Evolutionary conservation across 768 basidiomycete genomes (phyloP), one percentile per base, ranked within the genome.

Genomic region (Termitomyces sp.): DNA sequence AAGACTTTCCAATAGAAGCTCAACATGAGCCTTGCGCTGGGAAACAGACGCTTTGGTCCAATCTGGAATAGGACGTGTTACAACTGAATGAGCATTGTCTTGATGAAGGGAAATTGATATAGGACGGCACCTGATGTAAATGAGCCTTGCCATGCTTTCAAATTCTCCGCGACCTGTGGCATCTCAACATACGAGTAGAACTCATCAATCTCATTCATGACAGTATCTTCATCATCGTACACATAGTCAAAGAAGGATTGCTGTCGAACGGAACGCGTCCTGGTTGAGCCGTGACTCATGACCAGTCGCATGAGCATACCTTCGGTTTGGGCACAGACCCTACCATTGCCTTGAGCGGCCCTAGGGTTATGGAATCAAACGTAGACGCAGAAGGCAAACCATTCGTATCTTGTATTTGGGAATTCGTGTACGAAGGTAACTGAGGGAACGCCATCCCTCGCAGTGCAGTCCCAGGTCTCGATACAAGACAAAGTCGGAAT

Each of bases 111-210:
- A 33, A 24, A 24, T 8, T 8, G 36, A 55, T 53, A 26, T 56
- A 35, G 48, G 48, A 36, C 71, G 83, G 65, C 66, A 90, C 93
- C 90, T 72, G 84, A 84, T 32, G 79, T 73, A 68, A 90, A 95
- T 44, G 88, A 92, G 40, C 87, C 87, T 66, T 89, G 83, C 90
- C 93, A 97, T 46, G 91, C 88, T 66, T 86, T 88, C 61, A 92
- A 76, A 69, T 93, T 92, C 76, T 92, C 90, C 2, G 84, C 85
- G 22, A 94, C 87, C 69, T 94, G 91, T 0, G 90, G 84, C 83
- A 94, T 92, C 76, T 98, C 96, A 60, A 93, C 86, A 72, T 97
- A 99, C 22, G 93, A 92, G 72, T 96, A 98, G 74, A 98, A 98
- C 72, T 99, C 97, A 58, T 98, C 92, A 40, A 99, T 87, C 70